Evolutionary conservation across 2,329 filamentous ascomycete genomes (phyloP).

Genomic region (Keithomyces neogunnii): DNA sequence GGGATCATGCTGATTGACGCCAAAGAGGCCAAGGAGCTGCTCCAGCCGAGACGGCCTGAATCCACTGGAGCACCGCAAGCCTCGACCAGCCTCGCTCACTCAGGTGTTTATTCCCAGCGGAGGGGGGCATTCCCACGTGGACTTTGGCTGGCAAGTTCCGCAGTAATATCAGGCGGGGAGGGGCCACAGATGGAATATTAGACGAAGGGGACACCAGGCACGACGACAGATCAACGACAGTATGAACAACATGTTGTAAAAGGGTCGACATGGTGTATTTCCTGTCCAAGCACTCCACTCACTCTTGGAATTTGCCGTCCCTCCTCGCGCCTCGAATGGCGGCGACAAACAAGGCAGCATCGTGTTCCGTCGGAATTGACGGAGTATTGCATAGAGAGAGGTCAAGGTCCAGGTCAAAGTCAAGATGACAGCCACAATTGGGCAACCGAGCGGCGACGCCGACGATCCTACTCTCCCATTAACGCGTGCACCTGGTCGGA

Average conservation of each 20-base stretch:
- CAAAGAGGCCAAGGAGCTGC: too few relatives aligned
- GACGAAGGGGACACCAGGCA: neutral
- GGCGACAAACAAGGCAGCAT: too few relatives aligned
- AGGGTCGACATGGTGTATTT: too few relatives aligned
- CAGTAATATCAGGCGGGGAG: neutral
- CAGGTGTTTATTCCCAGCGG: neutral
- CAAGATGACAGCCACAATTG: neutral
- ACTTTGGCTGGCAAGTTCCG: neutral
- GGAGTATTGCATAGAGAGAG: neutral
- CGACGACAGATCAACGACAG: too few relatives aligned
- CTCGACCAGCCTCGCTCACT: neutral
- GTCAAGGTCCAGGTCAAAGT: neutral
- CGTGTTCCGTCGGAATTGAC: too few relatives aligned
- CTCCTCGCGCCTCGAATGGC: too few relatives aligned
- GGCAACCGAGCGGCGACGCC: slow-evolving; percentile 1
- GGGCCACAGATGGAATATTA: neutral
- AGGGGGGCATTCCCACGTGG: slow-evolving; percentile 1
- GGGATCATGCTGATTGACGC: too few relatives aligned
- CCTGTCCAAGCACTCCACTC: too few relatives aligned
- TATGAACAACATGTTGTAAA: too few relatives aligned
- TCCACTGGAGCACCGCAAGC: neutral
- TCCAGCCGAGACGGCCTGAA: neutral
- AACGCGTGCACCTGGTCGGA: neutral
- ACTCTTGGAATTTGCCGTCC: too few relatives aligned
- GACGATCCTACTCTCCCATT: neutral